Base-by-base conservation (phyloP, 495 filamentous ascomycete species). In the Aspergillus saccharolyticus region DNA sequence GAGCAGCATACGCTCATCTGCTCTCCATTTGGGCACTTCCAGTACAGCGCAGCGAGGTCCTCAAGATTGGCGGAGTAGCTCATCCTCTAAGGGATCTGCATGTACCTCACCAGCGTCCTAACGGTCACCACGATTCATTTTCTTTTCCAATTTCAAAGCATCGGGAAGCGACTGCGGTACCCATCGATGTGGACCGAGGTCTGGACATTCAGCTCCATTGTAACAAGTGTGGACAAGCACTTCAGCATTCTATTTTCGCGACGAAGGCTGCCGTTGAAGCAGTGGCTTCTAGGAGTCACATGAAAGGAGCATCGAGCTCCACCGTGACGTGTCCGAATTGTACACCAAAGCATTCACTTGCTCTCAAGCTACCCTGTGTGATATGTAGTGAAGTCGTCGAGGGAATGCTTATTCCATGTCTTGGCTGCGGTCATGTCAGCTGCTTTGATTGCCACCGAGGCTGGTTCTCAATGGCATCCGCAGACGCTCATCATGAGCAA, bases 1-100 rank as follows among this genome's bases (percentile, higher is more conserved):
- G 92, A 17, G 80, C 82, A 52, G 78, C 84, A 42, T 97, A 97
- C 66, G 89, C 93, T 12, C 81, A 93, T 58, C 79, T 95, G 61
- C 78, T 97, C 1, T 85, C 83, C 45, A 82, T 87, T 55, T 97
- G 93, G 92, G 80, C 82, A n/a, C 76, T 93, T 8, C 86, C 87
- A 0, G 76, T 89, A 4, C 80, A 86, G 28, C 80, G 87, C 17
- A 82, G 90, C 7, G 90, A 96, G 70, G 82, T 97, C 19, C 75
- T 96, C 54, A 95, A 95, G 63, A 93, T 92, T 68, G 74, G 74
- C 14, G 62, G 65, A 1, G 54, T 60, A 18, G 42, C 52, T 12
- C 56, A 66, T 12, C 54, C 55, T 44, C 44, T 54, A 6, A 60
- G 58, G 4, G 64, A 66, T 17, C 30, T 49, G 49, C 55, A 54